Evolutionary conservation across 805 yeast species (phyloP), one percentile per base, ranked within the genome.

Genomic region (Candida quercuum): DNA sequence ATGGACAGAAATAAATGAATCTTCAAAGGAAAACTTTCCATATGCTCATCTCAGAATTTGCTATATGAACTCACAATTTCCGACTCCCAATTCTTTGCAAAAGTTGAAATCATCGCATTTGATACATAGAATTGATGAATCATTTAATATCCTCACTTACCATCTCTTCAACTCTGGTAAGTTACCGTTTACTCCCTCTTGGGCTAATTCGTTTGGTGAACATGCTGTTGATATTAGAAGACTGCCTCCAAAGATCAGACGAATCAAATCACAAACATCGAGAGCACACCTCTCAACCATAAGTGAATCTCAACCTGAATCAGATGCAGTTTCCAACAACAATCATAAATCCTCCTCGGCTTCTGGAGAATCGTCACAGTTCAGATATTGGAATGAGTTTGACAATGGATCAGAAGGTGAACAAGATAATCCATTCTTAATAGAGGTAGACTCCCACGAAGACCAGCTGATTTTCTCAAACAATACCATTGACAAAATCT

Each of bases 381-480:
- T 50, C 28, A 54, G 80, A 32, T 78, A 78, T 53, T 78, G 85
- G 85, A 78, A 78, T 49, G 85, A 78, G 57, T 78, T 78, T 51
- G 85, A 78, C 48, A 67, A 78, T 48, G 73, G 72, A 0, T 76
- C 80, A 1, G 84, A 77, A 40, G 73, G 60, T 31, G 76, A 63
- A 40, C 61, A 55, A 20, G 67, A 63, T 23, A 64, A 55, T 24
- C 61, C 49, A 6, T 66, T 64, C 5, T 59, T 63, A 35, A 64
- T 67, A 26, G 56, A 63, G 17, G 49, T 59, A 10, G 54, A 51
- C 14, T 47, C 41, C 5, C 35, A 47, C 19, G 68, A 64, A 28
- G 68, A 57, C 6, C 41, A 38, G 17, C 40, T 52, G 19, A 40
- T 52, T 17, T 48, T 48, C 26, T 35, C 47, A 3, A 31, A 14